These are phyloP conservation scores for Hyphodiscus sp. DNA, from an alignment of 2,329 filamentous ascomycete species.

Conservation along the genomic window DNA sequence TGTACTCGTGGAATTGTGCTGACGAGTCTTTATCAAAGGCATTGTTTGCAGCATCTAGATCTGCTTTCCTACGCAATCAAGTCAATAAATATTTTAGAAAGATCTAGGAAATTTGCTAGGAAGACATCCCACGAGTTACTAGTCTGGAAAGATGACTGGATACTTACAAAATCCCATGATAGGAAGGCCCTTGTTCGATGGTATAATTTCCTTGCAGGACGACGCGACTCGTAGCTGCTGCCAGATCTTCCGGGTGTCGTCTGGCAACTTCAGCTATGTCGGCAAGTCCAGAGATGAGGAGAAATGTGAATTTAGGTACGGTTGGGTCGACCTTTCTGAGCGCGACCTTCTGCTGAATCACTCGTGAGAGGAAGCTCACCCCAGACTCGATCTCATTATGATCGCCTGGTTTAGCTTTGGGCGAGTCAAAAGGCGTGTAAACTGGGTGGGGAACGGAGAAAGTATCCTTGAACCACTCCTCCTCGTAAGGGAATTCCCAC, in stretches of 20 bases:
- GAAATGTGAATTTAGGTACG: constrained; percentile 7
- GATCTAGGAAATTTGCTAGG: too few species aligned
- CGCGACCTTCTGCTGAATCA: background rate
- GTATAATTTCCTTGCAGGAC: constrained; percentile 15
- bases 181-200: background rate
- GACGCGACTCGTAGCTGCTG: constrained; percentile 6
- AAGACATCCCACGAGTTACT: too few species aligned
- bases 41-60: constrained; percentile 7
- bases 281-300: constrained; percentile 8
- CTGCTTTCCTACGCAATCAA: background rate
- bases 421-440: background rate
- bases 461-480: background rate
- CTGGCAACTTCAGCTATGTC: constrained; percentile 7
- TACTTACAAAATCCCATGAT: background rate
- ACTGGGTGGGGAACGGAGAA: background rate
- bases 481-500: background rate
- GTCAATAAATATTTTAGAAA: too few species aligned
- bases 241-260: background rate
- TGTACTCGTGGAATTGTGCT: constrained; percentile 4
- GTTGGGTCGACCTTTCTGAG: background rate
- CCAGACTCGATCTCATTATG: background rate
- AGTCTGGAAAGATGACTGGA: too few species aligned
- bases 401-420: background rate
- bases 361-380: background rate
- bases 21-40: constrained; percentile 9